These are phyloP conservation scores for Microbotryum scabiosae DNA, from an alignment of 1,284 basidiomycete species.

Conservation along the genomic window DNA sequence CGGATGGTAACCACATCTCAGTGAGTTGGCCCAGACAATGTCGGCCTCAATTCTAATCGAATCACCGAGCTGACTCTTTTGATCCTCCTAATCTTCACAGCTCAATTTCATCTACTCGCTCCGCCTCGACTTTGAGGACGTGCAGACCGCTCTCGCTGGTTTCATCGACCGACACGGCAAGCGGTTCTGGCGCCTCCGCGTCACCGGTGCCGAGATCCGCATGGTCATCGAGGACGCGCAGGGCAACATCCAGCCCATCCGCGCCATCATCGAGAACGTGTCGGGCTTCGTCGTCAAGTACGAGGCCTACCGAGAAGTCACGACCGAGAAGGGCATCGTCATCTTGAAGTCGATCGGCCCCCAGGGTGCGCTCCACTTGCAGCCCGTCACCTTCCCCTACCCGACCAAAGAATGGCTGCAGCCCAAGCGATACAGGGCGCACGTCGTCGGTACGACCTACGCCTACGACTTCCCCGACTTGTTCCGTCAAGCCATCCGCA, in stretches of 20 bases:
- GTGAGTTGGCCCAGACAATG: conserved; percentile 14
- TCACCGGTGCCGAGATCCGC: conserved; percentile 95
- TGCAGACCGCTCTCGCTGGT: conserved; percentile 87
- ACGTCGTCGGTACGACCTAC: conserved; percentile 95
- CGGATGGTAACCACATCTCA: conserved; percentile 37
- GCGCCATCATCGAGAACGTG: conserved; percentile 96
- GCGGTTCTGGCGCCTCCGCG: conserved; percentile 93
- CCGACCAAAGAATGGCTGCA: conserved; percentile 98
- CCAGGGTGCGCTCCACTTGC: conserved; percentile 84
- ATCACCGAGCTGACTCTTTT: neutral
- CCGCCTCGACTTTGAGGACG: conserved; percentile 88
- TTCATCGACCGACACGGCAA: conserved; percentile 98
- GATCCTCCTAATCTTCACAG: neutral
- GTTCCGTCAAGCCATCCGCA: conserved; percentile 91
- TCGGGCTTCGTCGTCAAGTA: conserved; percentile 98
- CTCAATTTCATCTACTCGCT: conserved; percentile 67
- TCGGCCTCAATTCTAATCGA: neutral
- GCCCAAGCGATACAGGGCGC: conserved; percentile 98
- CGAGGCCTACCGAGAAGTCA: conserved; percentile 98
- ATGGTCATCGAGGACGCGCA: conserved; percentile 88
- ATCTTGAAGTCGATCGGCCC: conserved; percentile 90
- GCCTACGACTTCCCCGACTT: conserved; percentile 97
- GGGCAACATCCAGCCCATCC: conserved; percentile 87
- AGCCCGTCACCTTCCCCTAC: conserved; percentile 84
- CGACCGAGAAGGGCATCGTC: conserved; percentile 84